These are phyloP conservation scores for Termitomyces sp. DNA, from an alignment of 768 basidiomycete species.

Conservation along the genomic window DNA sequence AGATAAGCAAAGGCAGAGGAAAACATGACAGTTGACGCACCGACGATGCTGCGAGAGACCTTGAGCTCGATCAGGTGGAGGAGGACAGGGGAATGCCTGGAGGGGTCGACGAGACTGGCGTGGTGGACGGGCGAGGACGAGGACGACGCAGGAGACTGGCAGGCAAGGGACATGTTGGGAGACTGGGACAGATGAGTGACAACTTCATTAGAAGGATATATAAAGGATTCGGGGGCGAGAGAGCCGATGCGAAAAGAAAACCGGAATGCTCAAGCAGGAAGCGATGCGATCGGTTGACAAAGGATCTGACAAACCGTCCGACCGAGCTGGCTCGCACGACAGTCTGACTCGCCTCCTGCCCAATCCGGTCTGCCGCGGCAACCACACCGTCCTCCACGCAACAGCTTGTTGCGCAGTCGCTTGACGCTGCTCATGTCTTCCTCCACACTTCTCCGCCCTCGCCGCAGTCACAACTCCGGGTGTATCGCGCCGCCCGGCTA, in stretches of 20 bases:
- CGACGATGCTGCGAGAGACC: conserved; percentile 55
- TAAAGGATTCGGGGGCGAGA: conserved; percentile 27
- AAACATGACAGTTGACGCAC: conserved; percentile 34
- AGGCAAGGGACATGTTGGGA: neutral
- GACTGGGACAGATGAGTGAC: conserved; percentile 14
- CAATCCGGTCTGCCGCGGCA: conserved; percentile 14
- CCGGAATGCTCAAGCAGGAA: conserved; percentile 20
- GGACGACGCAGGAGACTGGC: conserved; percentile 20
- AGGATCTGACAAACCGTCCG: conserved; percentile 18
- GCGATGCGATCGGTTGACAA: conserved; percentile 17
- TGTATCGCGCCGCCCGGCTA: neutral
- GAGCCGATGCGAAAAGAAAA: conserved; percentile 25
- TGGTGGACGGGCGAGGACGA: conserved; percentile 33
- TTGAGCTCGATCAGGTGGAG: conserved; percentile 66
- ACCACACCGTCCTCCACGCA: conserved; percentile 13
- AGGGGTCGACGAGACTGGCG: conserved; percentile 55
- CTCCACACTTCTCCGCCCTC: neutral
- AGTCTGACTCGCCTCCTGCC: conserved; percentile 11
- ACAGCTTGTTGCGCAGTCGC: neutral
- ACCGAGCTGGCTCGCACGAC: conserved; percentile 5
- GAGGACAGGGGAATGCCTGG: conserved; percentile 58
- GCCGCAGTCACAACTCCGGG: neutral
- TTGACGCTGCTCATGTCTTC: neutral
- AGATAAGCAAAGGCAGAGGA: conserved; percentile 1
- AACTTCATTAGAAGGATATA: conserved; percentile 20